These are phyloP conservation scores for Terana coerulea DNA, from an alignment of 768 basidiomycete genomes.

Conservation along the genomic window DNA sequence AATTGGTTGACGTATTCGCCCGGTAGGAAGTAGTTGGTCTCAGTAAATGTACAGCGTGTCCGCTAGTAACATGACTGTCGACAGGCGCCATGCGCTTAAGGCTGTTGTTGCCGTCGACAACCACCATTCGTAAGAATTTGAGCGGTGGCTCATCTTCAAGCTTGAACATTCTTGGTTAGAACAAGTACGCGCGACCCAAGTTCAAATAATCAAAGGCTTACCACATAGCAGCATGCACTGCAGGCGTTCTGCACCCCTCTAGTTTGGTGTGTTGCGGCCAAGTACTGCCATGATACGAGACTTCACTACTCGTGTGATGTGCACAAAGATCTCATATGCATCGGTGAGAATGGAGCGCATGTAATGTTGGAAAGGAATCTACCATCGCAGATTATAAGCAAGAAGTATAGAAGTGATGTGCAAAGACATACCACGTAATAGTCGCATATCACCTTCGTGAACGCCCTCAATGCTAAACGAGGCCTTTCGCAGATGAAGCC, in stretches of 20 bases:
- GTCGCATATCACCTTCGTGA: slow-evolving; percentile 13
- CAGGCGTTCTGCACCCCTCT: slow-evolving; percentile 32
- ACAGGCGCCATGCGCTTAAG: slow-evolving; percentile 23
- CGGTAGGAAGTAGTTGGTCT: slow-evolving; percentile 25
- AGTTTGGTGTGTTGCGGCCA: slow-evolving; percentile 26
- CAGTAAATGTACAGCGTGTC: slow-evolving; percentile 17
- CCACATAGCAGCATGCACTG: slow-evolving; percentile 34
- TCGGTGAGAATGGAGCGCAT: slow-evolving; percentile 26
- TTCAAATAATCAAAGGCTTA: no score
- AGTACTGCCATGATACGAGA: slow-evolving; percentile 22
- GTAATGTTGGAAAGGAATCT: slow-evolving; percentile 25
- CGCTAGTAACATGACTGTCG: slow-evolving; percentile 12
- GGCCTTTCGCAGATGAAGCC: slow-evolving; percentile 6
- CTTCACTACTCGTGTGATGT: slow-evolving; percentile 21
- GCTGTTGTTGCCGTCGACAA: slow-evolving; percentile 16
- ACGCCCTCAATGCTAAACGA: slow-evolving; percentile 16
- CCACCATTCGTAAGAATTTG: slow-evolving; percentile 20
- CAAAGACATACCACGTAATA: slow-evolving; percentile 10
- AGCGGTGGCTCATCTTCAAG: slow-evolving; percentile 29
- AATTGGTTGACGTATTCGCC: slow-evolving; percentile 25
- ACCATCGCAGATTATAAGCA: neutral
- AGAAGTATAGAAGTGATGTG: neutral
- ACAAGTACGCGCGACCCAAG: no score
- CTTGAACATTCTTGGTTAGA: no score
- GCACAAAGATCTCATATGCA: slow-evolving; percentile 34